Base-by-base conservation (phyloP, 2,329 filamentous ascomycete genomes). In the Annulohypoxylon truncatum region DNA sequence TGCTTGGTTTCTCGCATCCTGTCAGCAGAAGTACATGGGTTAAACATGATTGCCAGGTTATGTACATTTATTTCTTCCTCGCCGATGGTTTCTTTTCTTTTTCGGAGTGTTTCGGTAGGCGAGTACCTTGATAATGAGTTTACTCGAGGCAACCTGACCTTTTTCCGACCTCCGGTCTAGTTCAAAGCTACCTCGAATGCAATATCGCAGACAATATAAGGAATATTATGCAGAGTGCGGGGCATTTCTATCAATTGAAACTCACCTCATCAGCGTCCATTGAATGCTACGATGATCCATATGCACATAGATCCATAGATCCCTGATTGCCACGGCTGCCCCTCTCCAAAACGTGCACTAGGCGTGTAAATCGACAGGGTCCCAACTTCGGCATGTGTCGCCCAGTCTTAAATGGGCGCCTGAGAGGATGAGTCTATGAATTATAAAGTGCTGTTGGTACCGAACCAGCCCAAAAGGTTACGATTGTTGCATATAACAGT, bases 331-430 rank as follows among this genome's bases (percentile, higher is more conserved):
- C 56, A 67, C 42, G 58, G 54, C 57, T 67, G 57, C 64, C 67
- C 67, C 64, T 67, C 64, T 64, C 31, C 15, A 60, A 51, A 69
- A 69, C 60, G 57, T 69, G 67, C 67, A 53, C 38, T 51, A 61
- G 42, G 18, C 26, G 31, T 44, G 38, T 15, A 15, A 61, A 62
- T 56, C 40, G 33, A 65, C 64, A 65, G 60, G 64, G 63, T 22
- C 56, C 48, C 13, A 47, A 62, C 42, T 64, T 69, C 67, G 64
- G 67, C 67, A 69, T 54, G 59, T 69, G 20, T 55, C 38, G 42
- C n/a, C 22, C 2, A 38, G 31, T 51, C 42, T 56, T 22, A 31
- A 54, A 48, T 18, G n/a, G 46, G 7, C 38, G 22, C 31, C 24
- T 42, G n/a, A 24, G 26, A 35, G 20, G 22, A 29, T 10, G 26